Evolutionary conservation across 2,329 filamentous ascomycete species (phyloP), one percentile per base, ranked within the genome.

Genomic region (Stylonectria norvegica): DNA sequence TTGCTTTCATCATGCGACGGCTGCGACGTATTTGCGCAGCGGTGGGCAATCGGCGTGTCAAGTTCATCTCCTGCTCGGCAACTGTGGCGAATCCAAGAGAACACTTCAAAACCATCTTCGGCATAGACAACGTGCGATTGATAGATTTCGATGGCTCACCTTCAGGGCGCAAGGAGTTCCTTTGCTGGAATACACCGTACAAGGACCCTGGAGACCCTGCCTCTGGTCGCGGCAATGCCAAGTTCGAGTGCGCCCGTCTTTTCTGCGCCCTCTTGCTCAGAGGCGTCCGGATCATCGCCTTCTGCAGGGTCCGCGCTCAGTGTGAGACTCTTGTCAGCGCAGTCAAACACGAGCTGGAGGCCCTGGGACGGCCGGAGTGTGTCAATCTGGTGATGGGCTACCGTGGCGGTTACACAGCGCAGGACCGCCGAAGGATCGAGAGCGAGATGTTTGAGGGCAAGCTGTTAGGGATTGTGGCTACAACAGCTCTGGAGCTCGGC

Each of bases 101-200:
- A 55, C 93, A 98, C 61, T 97, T 98, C 78, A 83, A 82, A 62
- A 88, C 88, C 0, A 86, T 98, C n/a, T 96, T 97, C 52, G 91
- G 91, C 1, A 77, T 95, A 5, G 78, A 89, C 0, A 73, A 90
- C 48, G 87, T 95, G 11, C 80, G 76, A 42, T 65, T 97, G 31
- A 85, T 91, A 1, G 89, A 96, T 57, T 90, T 86, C 56, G 93
- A 98, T 59, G 93, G 93, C 1, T 95, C 90, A 0, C 93, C 93
- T 0, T 89, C 89, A 5, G 66, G 91, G 0, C 76, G 89, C 16
- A 97, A 97, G 60, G 91, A 97, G 57, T 97, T 97, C 42, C 60
- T 98, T 5, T 97, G 90, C 63, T 98, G 93, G 93, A 97, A 98
- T 55, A 96, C 91, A 0, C 93, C 93, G 0, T 95, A 81, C 64